Evolutionary conservation across 1,284 basidiomycete species (phyloP), one percentile per base, ranked within the genome.

Genomic region (Trametes pubescens): DNA sequence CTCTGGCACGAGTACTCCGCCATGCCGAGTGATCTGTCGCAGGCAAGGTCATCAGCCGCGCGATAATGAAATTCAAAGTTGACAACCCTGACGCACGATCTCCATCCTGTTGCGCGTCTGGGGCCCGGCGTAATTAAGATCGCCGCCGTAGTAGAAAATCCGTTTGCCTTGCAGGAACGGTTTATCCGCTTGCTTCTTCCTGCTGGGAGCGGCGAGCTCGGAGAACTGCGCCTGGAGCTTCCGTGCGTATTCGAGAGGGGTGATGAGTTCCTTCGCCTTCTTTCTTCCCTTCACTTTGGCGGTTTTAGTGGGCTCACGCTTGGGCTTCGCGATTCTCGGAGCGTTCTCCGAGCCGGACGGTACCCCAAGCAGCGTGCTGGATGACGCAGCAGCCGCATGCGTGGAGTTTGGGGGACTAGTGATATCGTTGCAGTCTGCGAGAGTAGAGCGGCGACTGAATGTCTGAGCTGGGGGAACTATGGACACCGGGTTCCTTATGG

Each of bases 141-240:
- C 89, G 9, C 81, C 85, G 22, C 86, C 86, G 32, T 79, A 77
- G 69, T 86, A 90, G 69, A 85, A 86, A 47, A 91, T 84, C 43
- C 76, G 77, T 68, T 80, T 83, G 22, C 84, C 86, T 56, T 76
- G 76, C 21, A 91, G 62, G 59, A 70, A 72, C 21, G 65, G 69
- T 35, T 29, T 55, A 22, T 37, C 51, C 35, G 53, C 38, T 76
- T 68, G 81, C 81, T 65, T 77, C 55, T 8, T 66, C 67, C 61
- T 76, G 67, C 64, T 64, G 29, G 29, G 29, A 43, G 61, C 65
- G 62, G 49, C 59, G 13, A 24, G 49, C 53, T 66, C 62, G 58
- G 66, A 65, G 55, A 71, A 37, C 49, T 73, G 66, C 37, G 75
- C 75, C 32, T 74, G 73, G 13, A 82, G 64, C 62, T 70, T 75